Conservation (phyloP, 768 basidiomycete species). For the Amanita jacksonii region DNA sequence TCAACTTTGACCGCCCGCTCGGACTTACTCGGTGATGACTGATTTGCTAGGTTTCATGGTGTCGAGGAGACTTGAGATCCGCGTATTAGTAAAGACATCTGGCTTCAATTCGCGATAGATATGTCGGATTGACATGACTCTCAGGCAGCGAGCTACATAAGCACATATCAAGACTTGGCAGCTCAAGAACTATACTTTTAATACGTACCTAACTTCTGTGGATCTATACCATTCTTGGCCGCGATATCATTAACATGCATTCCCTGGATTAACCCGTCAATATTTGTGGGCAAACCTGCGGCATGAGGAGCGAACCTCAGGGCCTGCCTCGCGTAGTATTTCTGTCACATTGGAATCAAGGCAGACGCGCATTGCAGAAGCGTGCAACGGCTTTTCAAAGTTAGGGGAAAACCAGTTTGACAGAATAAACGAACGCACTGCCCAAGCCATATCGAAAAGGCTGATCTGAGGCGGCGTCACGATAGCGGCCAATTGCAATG, state of each 20-base stretch:
- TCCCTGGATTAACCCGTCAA: constrained; percentile 16
- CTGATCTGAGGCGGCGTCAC: constrained; percentile 13
- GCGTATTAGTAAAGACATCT: constrained; percentile 18
- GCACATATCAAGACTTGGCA: neutral
- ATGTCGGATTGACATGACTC: constrained; percentile 17
- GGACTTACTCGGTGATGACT: constrained; percentile 1
- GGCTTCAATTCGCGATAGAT: constrained; percentile 18
- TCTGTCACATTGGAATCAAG: constrained; percentile 19
- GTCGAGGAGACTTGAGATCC: constrained; percentile 14
- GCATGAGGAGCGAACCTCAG: constrained; percentile 15
- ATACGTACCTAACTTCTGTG: constrained; percentile 23
- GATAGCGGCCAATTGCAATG: constrained; percentile 17
- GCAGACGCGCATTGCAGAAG: constrained; percentile 17
- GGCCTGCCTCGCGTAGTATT: constrained; percentile 23
- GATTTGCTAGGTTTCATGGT: constrained; percentile 4
- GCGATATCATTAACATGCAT: constrained; percentile 30
- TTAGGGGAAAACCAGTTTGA: neutral
- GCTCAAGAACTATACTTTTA: no score
- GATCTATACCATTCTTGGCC: constrained; percentile 20
- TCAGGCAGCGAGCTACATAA: constrained; percentile 14
- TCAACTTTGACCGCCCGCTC: no score
- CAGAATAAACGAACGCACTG: constrained; percentile 6
- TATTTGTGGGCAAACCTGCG: neutral
- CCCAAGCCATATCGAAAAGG: constrained; percentile 6
- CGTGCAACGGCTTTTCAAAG: constrained; percentile 13